Evolutionary conservation across 2,329 filamentous ascomycete species (phyloP).

Genomic region (Pestalotiopsis sp.): DNA sequence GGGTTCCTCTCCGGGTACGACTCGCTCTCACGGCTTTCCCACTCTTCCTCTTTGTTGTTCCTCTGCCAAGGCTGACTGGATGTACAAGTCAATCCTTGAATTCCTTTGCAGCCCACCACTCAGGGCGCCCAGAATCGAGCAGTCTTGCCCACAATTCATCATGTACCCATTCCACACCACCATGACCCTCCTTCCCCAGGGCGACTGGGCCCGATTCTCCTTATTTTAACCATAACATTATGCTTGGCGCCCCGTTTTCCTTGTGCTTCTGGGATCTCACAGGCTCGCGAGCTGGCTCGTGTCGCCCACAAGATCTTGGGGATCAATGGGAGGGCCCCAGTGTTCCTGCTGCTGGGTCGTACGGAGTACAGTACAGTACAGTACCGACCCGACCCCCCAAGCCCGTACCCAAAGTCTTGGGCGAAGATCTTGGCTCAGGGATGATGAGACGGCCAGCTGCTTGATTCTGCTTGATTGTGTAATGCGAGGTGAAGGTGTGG

Average conservation of each 20-base stretch:
- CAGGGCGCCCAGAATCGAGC: neutral
- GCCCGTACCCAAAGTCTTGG: neutral
- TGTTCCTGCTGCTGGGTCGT: neutral
- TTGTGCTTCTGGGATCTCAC: neutral
- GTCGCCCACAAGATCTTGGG: neutral
- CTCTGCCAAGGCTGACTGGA: neutral
- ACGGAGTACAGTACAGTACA: neutral
- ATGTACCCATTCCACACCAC: neutral
- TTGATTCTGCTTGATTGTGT: neutral
- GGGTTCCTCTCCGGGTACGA: neutral
- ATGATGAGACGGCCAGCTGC: neutral
- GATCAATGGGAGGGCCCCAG: neutral
- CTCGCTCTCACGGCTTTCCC: neutral
- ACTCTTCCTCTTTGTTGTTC: neutral
- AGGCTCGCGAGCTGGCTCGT: too few species aligned
- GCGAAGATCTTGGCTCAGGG: slow-evolving; percentile 4
- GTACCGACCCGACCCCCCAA: neutral
- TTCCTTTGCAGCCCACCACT: neutral
- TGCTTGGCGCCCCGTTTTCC: slow-evolving; percentile 1
- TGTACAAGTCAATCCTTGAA: neutral
- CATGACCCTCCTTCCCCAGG: neutral
- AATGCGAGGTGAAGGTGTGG: neutral
- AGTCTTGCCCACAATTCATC: slow-evolving; percentile 3
- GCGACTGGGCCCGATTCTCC: neutral
- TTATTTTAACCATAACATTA: slow-evolving; percentile 13